Conservation (phyloP, 179 eudicot species). For the Actinidia arguta region DNA sequence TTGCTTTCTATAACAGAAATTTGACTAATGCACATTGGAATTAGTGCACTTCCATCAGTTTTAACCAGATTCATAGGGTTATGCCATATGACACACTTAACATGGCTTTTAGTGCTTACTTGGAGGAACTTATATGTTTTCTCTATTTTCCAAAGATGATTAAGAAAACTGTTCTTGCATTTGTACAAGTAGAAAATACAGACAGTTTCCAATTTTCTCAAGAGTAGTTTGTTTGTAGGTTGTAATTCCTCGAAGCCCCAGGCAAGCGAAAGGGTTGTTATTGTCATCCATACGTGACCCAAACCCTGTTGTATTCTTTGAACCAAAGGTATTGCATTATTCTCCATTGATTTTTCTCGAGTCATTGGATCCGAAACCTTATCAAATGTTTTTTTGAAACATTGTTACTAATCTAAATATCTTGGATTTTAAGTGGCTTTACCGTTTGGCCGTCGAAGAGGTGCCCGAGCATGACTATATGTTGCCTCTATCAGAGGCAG, state of each 20-base stretch:
- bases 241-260: constrained; percentile 94
- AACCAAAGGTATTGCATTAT: constrained; percentile 80
- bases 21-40: background rate
- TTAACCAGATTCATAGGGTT: constrained; percentile 5
- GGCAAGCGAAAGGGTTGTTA: constrained; percentile 92
- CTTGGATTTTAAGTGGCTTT: constrained; percentile 70
- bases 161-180: constrained; percentile 15
- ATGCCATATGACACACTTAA: background rate
- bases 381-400: background rate
- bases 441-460: constrained; percentile 95
- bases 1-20: background rate
- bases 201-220: constrained; percentile 3
- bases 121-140: background rate
- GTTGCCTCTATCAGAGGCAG: constrained; percentile 93
- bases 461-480: constrained; percentile 93
- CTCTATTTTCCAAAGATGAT: background rate
- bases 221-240: constrained; percentile 53
- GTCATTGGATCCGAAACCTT: constrained; percentile 7
- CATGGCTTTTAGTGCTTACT: background rate
- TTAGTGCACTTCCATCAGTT: background rate
- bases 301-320: constrained; percentile 94
- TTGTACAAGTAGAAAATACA: background rate
- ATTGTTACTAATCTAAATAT: constrained; percentile 4
- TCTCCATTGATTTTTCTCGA: background rate
- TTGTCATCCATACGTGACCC: constrained; percentile 94